These are phyloP conservation scores for Globisporangium solare DNA, from an alignment of 352 stramenopile genomes.

Conservation along the genomic window DNA sequence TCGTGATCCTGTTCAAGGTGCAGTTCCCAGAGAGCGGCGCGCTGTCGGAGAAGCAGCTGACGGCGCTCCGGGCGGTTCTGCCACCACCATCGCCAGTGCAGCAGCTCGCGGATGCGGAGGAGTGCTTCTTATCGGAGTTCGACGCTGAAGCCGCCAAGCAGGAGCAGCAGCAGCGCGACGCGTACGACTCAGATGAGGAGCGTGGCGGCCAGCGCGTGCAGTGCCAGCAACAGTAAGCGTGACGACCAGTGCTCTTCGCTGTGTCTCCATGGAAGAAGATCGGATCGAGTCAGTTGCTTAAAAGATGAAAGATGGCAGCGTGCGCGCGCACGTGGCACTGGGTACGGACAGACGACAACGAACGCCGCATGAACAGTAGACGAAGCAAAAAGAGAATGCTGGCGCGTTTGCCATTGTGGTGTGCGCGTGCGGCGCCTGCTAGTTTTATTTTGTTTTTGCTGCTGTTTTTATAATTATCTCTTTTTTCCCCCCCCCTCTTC, in stretches of 20 bases:
- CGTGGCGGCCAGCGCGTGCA: constrained; percentile 86
- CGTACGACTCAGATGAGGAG: constrained; percentile 93
- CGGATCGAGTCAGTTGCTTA: neutral
- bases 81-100: constrained; percentile 46
- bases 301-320: neutral
- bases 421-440: neutral
- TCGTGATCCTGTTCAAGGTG: constrained; percentile 98
- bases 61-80: constrained; percentile 60
- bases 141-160: constrained; percentile 88
- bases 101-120: constrained; percentile 50
- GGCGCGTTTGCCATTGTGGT: constrained; percentile 3
- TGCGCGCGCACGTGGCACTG: neutral
- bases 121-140: constrained; percentile 91
- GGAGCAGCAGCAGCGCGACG: constrained; percentile 62
- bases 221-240: constrained; percentile 86
- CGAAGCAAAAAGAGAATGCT: constrained; percentile 9
- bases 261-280: no score
- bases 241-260: no score
- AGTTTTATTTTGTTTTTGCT: constrained; percentile 2
- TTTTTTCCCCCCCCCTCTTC: no score
- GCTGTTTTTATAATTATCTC: neutral
- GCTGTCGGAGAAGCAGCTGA: constrained; percentile 83
- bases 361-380: constrained; percentile 8
- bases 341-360: constrained; percentile 2
- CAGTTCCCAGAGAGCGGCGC: constrained; percentile 92